Evolutionary conservation across 768 basidiomycete species (phyloP).

Genomic region (Rhizopogon vinicolor): DNA sequence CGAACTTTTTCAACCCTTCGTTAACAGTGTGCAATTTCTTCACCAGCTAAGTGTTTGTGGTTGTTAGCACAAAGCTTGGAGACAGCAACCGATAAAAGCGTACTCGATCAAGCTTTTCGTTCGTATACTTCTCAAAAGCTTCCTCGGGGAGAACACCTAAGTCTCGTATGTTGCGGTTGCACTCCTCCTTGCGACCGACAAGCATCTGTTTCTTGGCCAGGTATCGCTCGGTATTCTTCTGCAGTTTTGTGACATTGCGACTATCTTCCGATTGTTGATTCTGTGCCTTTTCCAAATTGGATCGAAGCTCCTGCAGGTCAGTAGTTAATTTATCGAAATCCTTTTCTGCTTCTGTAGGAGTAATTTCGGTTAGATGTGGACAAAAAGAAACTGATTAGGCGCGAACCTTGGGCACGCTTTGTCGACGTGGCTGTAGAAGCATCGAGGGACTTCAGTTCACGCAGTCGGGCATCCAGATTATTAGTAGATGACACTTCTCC

Average conservation of each 20-base stretch:
- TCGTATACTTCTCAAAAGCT: constrained; percentile 92
- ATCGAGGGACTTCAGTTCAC: constrained; percentile 68
- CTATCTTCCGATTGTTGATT: constrained; percentile 83
- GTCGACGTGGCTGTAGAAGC: constrained; percentile 60
- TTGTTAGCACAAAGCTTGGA: not conserved
- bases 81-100: constrained; percentile 18
- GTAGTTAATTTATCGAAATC: constrained; percentile 58
- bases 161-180: constrained; percentile 92
- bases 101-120: constrained; percentile 84
- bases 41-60: constrained; percentile 55
- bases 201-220: constrained; percentile 90
- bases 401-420: constrained; percentile 56
- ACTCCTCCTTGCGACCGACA: constrained; percentile 81
- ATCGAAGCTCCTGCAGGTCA: constrained; percentile 63
- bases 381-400: no score
- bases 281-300: constrained; percentile 69
- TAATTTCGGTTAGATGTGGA: not conserved
- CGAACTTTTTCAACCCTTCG: constrained; percentile 92
- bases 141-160: constrained; percentile 96
- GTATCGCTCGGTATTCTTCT: constrained; percentile 94
- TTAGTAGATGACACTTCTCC: constrained; percentile 56
- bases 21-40: constrained; percentile 92
- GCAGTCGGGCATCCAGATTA: constrained; percentile 60
- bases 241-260: constrained; percentile 82
- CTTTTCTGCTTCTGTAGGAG: constrained; percentile 57